Evolutionary conservation across 2,329 filamentous ascomycete genomes (phyloP).

Genomic region (Epichloe sibirici): DNA sequence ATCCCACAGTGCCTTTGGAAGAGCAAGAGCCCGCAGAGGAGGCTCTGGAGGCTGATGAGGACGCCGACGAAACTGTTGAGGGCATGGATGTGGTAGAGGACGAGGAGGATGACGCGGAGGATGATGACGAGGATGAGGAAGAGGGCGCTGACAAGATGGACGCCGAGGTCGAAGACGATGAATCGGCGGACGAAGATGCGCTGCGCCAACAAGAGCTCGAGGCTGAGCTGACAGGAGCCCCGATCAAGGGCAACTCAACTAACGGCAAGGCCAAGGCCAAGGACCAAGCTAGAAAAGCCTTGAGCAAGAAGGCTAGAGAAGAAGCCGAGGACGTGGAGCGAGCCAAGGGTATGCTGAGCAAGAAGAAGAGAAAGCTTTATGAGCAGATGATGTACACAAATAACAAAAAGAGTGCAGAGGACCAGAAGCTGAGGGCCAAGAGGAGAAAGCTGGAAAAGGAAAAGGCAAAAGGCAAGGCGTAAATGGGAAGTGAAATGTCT

Average conservation of each 20-base stretch:
- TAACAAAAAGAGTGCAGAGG: slow-evolving; percentile 83
- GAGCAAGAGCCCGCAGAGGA: slow-evolving; percentile 84
- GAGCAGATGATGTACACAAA: slow-evolving; percentile 98
- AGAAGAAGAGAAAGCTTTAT: slow-evolving; percentile 93
- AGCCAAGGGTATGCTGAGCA: slow-evolving; percentile 95
- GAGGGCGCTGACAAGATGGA: slow-evolving; percentile 36
- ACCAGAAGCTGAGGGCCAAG: slow-evolving; percentile 78
- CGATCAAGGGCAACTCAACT: slow-evolving; percentile 35
- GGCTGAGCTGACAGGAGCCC: slow-evolving; percentile 71
- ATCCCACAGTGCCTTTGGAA: slow-evolving; percentile 73
- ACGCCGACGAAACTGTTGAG: slow-evolving; percentile 50
- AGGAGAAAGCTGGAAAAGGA: slow-evolving; percentile 76
- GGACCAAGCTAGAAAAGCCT: slow-evolving; percentile 57
- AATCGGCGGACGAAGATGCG: slow-evolving; percentile 46
- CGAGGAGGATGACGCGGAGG: slow-evolving; percentile 30
- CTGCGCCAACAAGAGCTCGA: slow-evolving; percentile 81
- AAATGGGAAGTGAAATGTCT: slow-evolving; percentile 1
- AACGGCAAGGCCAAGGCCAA: slow-evolving; percentile 47
- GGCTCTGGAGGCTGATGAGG: slow-evolving; percentile 58
- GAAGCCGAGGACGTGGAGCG: slow-evolving; percentile 83
- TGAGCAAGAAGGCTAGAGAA: slow-evolving; percentile 57
- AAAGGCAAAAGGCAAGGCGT: slow-evolving; percentile 31
- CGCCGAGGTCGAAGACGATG: slow-evolving; percentile 26
- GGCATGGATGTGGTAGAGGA: slow-evolving; percentile 47
- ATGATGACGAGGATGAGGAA: slow-evolving; percentile 32